phyloP scores from a whole-genome alignment of 768 basidiomycete species.

The Kwoniella shandongensis region DNA sequence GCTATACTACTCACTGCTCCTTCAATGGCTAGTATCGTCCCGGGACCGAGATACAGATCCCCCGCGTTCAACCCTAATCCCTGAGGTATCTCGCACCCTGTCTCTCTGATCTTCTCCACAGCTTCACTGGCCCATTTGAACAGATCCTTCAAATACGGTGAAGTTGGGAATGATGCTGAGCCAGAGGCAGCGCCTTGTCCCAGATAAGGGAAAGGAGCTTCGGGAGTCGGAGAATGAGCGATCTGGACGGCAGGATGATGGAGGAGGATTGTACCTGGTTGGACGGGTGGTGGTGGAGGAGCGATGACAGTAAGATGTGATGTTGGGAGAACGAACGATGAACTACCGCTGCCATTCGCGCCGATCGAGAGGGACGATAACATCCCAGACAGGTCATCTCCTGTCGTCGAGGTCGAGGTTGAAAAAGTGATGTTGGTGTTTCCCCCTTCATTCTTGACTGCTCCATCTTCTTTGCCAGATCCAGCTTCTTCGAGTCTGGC shows the following conservation, averaged over 20 bases:
- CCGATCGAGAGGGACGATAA: slow-evolving; percentile 27
- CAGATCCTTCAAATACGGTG: slow-evolving; percentile 40
- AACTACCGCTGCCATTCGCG: slow-evolving; percentile 9
- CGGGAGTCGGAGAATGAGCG: slow-evolving; percentile 39
- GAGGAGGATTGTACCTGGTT: slow-evolving; percentile 41
- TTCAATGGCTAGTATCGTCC: slow-evolving; percentile 51
- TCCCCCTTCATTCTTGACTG: not conserved
- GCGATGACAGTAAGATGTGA: slow-evolving; percentile 28
- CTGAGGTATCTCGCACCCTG: slow-evolving; percentile 49
- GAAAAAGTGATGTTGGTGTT: slow-evolving; percentile 4
- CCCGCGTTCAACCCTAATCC: slow-evolving; percentile 45
- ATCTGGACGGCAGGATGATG: slow-evolving; percentile 45
- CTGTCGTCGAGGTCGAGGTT: slow-evolving; percentile 6
- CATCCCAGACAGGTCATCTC: slow-evolving; percentile 37
- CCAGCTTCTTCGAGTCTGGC: slow-evolving; percentile 64
- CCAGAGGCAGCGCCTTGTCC: slow-evolving; percentile 5
- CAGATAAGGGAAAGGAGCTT: slow-evolving; percentile 33
- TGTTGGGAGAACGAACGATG: slow-evolving; percentile 12
- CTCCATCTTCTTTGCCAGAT: not conserved
- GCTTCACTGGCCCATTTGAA: slow-evolving; percentile 48
- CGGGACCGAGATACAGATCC: slow-evolving; percentile 51
- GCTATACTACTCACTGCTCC: slow-evolving; percentile 47
- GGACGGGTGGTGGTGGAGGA: slow-evolving; percentile 20
- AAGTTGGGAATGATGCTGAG: slow-evolving; percentile 18
- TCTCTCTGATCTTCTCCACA: slow-evolving; percentile 45